phyloP scores from a whole-genome alignment of 208 protist species.

The Borovskyia barvae region DNA sequence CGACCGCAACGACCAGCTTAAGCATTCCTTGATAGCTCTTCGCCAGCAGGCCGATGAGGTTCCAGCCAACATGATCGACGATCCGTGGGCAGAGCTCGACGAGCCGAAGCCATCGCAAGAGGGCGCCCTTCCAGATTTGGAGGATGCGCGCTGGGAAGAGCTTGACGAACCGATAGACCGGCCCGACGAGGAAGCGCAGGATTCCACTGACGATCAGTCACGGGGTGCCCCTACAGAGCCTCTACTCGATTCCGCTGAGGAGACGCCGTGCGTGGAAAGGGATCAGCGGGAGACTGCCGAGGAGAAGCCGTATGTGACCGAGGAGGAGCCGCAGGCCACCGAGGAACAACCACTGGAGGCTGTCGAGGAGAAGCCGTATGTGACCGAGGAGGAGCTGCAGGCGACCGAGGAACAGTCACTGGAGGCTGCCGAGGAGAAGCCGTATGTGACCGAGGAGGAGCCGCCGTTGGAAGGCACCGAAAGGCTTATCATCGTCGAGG shows the following conservation, averaged over 20 bases:
- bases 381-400: not conserved
- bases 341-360: not conserved
- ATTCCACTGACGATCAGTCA: not conserved
- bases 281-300: too few species aligned
- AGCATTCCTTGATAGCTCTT: slow-evolving; percentile 8
- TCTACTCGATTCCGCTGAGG: not conserved
- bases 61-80: not conserved
- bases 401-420: not conserved
- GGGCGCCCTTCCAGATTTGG: too few species aligned
- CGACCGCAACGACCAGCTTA: not conserved
- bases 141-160: too few species aligned
- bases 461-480: not conserved
- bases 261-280: too few species aligned
- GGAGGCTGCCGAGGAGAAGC: too few species aligned
- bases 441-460: too few species aligned
- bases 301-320: too few species aligned
- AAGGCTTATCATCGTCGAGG: not conserved
- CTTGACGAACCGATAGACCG: too few species aligned
- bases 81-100: not conserved
- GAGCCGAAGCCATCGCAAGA: too few species aligned
- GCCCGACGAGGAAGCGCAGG: too few species aligned
- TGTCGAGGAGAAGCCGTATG: slow-evolving; percentile 2
- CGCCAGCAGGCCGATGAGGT: not conserved
- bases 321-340: not conserved
- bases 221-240: not conserved